Base-by-base conservation (phyloP, 345 rosid species). In the Citrus sinensis region DNA sequence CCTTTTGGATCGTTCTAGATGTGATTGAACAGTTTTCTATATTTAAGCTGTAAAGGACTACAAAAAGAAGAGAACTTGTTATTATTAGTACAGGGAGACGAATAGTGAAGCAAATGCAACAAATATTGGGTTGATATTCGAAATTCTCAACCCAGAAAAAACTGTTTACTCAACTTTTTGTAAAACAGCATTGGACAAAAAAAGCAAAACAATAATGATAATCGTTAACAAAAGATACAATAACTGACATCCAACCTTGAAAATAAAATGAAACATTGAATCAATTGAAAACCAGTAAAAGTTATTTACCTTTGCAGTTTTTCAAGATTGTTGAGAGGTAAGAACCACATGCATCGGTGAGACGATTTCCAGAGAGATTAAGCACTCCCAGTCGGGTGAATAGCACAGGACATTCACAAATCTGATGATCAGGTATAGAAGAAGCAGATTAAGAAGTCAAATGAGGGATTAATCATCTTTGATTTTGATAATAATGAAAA, bases 261-360 rank as follows among this genome's bases (percentile, higher is more conserved):
- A 32, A n/a, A 42, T 30, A 30, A 29, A 54, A 8, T 4, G 42
- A 29, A 54, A 51, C 5, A 1, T 11, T 59, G 60, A n/a, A 69
- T 69, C 20, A 27, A 74, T 20, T 67, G 63, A 67, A 63, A 79
- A 63, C 56, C 40, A 16, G 30, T 25, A 37, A 80, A 66, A 60
- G 59, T 37, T 54, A 78, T 67, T 82, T 82, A 92, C 98, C 98
- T 84, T 79, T 91, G 70, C 99, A 94, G 29, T 86, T 92, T 86
- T 87, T 86, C 87, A 94, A 85, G 79, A 94, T 96, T 20, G 94
- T 89, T 80, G 95, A 89, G 78, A 95, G 92, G 85, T 91, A 94
- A 70, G 97, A 96, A 77, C 99, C 97, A 81, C 99, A 92, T 72
- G 97, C 90, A 90, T 96, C 99, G 64, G 99, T 96, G 76, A 96